Conservation (phyloP, 768 basidiomycete genomes). For the Serendipita sp. region DNA sequence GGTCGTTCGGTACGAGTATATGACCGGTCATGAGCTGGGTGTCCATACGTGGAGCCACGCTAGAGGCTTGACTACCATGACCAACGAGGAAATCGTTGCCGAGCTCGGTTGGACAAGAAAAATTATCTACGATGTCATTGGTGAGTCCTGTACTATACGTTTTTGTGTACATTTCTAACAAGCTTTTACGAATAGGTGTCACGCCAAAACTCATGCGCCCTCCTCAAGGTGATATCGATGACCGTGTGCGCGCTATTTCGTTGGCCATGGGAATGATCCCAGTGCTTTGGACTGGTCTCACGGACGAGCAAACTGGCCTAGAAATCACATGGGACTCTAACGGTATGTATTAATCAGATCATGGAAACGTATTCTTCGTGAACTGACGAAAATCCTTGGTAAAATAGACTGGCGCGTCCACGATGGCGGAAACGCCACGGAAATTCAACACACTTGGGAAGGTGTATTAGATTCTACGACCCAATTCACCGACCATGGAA, state of each 20-base stretch:
- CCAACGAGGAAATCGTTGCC: constrained; percentile 75
- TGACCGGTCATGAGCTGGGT: constrained; percentile 53
- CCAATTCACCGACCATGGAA: constrained; percentile 29
- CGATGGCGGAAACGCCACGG: constrained; percentile 49
- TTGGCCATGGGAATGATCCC: constrained; percentile 84
- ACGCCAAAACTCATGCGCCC: constrained; percentile 57
- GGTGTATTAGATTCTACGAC: constrained; percentile 20
- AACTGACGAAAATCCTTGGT: constrained; percentile 7
- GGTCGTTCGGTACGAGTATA: constrained; percentile 49
- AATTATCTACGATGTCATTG: constrained; percentile 45
- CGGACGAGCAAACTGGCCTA: constrained; percentile 26
- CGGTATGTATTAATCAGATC: constrained; percentile 24
- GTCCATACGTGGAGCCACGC: constrained; percentile 88
- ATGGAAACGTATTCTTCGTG: constrained; percentile 6
- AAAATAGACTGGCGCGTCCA: constrained; percentile 71
- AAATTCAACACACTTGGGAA: constrained; percentile 58
- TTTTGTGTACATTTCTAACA: neutral
- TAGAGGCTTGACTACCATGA: constrained; percentile 45
- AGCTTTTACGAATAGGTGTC: constrained; percentile 32
- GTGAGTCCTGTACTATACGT: constrained; percentile 15
- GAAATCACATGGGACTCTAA: constrained; percentile 46
- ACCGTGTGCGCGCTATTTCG: constrained; percentile 81
- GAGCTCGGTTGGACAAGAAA: constrained; percentile 87
- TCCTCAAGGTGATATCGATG: constrained; percentile 75
- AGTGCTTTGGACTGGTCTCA: constrained; percentile 72